Base-by-base conservation (phyloP, 2,329 filamentous ascomycete species). In the Setomelanomma holmii region DNA sequence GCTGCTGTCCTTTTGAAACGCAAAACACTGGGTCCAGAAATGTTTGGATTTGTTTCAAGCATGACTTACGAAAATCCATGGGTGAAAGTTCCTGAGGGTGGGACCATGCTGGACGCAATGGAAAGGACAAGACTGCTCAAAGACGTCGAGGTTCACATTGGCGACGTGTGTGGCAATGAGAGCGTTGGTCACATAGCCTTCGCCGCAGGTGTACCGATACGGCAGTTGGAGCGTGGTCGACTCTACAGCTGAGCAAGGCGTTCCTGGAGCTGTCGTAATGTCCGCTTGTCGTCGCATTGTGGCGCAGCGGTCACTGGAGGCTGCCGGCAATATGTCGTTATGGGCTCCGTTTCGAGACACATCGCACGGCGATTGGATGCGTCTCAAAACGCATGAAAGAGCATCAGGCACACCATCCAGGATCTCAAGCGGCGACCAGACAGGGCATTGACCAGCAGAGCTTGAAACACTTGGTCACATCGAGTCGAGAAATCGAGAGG, bases 1-100 rank as follows among this genome's bases (percentile, higher is more conserved):
- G 40, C 40, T 1, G 55, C 63, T 0, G 19, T 72, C 1, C 12
- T 71, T 1, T 53, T 75, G 0, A 73, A 74, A 17, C 40, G 53
- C 3, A 54, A 42, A 7, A 72, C 66, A 1, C 55, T 71, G 2
- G 70, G 67, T 0, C 73, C 73, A 0, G 72, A 75, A 23, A 49
- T 75, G 44, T 71, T 75, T 22, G 70, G 72, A 1, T 74, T 66
- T 22, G 72, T 75, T 0, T 42, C 72, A 1, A 74, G 71, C 44
- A 71, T 75, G 68, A 75, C 72, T 0, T 75, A 75, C 27, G 68
- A 75, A 22, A 74, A 74, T 34, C 68, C 61, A 1, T 69, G 60
- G 34, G 20, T 75, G 20, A 64, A 49, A 2, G 48, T 75, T 1
- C 67, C 68, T 0, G 6, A 53, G 3, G 70, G 70, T 4, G 72